A percentile compares a stretch with the other conserved stretches of the same genome.
phyloP scores from a whole-genome alignment of 768 basidiomycete genomes.

The Trametes cinnabarina region DNA sequence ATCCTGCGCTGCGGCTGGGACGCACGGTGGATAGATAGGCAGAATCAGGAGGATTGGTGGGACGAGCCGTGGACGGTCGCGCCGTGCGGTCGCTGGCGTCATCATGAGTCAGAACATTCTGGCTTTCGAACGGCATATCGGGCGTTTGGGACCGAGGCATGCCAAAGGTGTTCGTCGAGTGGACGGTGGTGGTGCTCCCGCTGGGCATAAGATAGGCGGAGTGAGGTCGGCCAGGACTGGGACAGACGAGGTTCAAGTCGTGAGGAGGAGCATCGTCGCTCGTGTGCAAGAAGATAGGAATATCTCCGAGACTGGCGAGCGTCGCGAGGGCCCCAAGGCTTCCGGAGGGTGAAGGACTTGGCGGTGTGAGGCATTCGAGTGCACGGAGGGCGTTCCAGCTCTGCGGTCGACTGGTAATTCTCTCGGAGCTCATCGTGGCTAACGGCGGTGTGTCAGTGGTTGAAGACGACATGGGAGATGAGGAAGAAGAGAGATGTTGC shows the following conservation, averaged over 20 bases:
- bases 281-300: constrained; percentile 27
- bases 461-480: background rate
- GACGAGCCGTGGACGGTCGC: background rate
- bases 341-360: constrained; percentile 24
- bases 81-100: constrained; percentile 6
- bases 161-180: constrained; percentile 25
- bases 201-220: constrained; percentile 9
- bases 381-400: constrained; percentile 26
- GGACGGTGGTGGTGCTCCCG: constrained; percentile 17
- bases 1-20: constrained; percentile 2
- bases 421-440: background rate
- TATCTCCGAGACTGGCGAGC: constrained; percentile 26
- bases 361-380: constrained; percentile 22
- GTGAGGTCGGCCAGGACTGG: background rate
- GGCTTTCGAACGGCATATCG: background rate
- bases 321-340: constrained; percentile 19
- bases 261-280: constrained; percentile 2
- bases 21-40: background rate
- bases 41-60: background rate
- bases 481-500: background rate
- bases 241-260: background rate
- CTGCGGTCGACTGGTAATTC: constrained; percentile 4
- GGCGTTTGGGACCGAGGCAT: background rate
- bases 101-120: background rate
- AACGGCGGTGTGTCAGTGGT: no score